Percentiles rank a stretch among this genome's conserved stretches.
phyloP scores from a whole-genome alignment of 495 filamentous ascomycete species.

The Penicillium tannophilum region DNA sequence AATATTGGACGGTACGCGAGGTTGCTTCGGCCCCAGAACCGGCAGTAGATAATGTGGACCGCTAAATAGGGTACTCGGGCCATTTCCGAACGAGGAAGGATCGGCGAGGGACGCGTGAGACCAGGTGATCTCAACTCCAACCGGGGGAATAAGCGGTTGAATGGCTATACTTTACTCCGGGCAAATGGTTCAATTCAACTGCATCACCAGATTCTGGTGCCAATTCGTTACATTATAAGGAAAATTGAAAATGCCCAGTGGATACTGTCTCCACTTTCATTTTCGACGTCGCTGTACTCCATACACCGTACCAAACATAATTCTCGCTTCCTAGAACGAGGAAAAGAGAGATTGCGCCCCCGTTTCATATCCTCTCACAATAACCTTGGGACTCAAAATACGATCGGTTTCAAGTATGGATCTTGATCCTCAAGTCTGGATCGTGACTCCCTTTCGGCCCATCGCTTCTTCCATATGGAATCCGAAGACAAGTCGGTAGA shows the following conservation, averaged over 20 bases:
- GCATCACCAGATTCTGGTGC: neutral
- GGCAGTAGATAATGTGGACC: neutral
- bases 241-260: neutral
- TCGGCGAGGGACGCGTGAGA: neutral
- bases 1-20: neutral
- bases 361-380: neutral
- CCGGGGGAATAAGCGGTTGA: too few relatives aligned
- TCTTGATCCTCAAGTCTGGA: slow-evolving; percentile 39
- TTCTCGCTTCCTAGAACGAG: neutral
- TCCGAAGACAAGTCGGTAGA: slow-evolving; percentile 84
- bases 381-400: neutral
- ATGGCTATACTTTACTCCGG: neutral
- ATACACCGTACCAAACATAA: neutral
- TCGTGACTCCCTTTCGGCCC: slow-evolving; percentile 50
- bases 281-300: neutral
- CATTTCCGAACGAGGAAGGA: neutral
- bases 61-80: neutral
- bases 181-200: neutral
- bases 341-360: neutral
- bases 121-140: neutral
- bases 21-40: neutral
- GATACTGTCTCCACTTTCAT: neutral
- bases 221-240: neutral
- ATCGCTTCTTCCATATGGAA: slow-evolving; percentile 76
- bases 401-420: neutral